Base-by-base conservation (phyloP, 1,139 yeast species). In the Taphrina wiesneri region DNA sequence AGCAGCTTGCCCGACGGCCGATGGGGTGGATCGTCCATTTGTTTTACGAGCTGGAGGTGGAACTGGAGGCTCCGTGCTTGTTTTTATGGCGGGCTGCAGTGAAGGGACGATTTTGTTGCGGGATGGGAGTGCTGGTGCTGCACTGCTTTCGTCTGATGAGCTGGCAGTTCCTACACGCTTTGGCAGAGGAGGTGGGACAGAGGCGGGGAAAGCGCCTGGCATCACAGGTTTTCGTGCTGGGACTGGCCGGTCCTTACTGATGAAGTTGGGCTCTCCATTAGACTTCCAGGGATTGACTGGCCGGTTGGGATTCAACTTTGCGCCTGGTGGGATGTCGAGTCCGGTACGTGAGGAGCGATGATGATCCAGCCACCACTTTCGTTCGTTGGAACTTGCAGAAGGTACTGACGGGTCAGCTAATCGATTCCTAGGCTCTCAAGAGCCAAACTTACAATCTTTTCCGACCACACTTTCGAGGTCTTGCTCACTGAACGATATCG, bases 301-400 rank as follows among this genome's bases (percentile, higher is more conserved):
- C 63, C 82, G 77, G 26, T 78, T 75, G 0, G 96, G 96, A 73
- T 93, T 93, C 53, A 91, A 45, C 9, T 19, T 78, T 73, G 74
- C 72, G 47, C 77, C 77, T 7, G 76, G 76, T 25, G 75, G 78
- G 26, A 81, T 78, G 2, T 78, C 77, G n/a, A 79, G 70, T 3
- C 75, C 73, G 4, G 92, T 87, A 73, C 86, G 90, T 1, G 92
- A 93, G 5, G 88, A 82, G 70, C 83, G 83, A 0, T 95, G 93
- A 9, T 86, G 86, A 17, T 86, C 86, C 46, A 90, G 80, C 99
- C 99, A 93, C 99, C 99, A 93, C 75, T 90, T 90, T 39, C 82
- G 78, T 15, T 79, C 75, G 66, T 90, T 96, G 0, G 95, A 84
- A 69, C 96, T 88, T 21, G 99, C 99, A 0, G 97, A 90, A 1